A percentile compares a stretch with the other conserved stretches of the same genome.
Evolutionary conservation across 208 protist genomes (phyloP).

Genomic region (Crithidia expoeki): DNA sequence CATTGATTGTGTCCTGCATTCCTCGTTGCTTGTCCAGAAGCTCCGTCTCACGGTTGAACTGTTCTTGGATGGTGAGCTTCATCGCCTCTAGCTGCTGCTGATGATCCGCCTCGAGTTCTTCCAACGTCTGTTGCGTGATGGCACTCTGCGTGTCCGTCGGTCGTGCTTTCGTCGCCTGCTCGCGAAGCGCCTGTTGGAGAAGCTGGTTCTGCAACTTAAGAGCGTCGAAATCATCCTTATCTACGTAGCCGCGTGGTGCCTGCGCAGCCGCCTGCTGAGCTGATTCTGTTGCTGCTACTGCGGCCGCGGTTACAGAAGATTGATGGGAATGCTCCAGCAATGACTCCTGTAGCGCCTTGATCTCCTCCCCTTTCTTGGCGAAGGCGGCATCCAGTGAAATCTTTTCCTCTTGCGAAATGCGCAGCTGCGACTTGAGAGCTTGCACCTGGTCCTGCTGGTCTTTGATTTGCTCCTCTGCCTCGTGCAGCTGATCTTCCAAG

Average conservation of each 20-base stretch:
- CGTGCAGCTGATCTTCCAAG: conserved; percentile 29
- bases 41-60: conserved; percentile 52
- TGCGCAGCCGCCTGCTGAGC: background rate
- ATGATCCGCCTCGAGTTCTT: conserved; percentile 63
- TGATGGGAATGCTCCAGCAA: conserved; percentile 11
- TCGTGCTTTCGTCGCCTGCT: conserved; percentile 33
- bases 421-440: conserved; percentile 39
- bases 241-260: conserved; percentile 38
- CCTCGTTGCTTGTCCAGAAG: conserved; percentile 36
- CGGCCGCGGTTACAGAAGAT: background rate
- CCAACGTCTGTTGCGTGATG: conserved; percentile 47
- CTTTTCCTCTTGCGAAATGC: conserved; percentile 43
- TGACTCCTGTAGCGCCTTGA: conserved; percentile 42
- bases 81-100: conserved; percentile 69
- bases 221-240: conserved; percentile 66
- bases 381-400: conserved; percentile 29
- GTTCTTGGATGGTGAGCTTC: conserved; percentile 56
- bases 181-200: conserved; percentile 56
- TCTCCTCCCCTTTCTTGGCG: conserved; percentile 42
- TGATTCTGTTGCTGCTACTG: background rate
- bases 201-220: conserved; percentile 61
- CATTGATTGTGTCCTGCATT: conserved; percentile 45
- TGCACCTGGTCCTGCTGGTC: conserved; percentile 36
- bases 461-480: conserved; percentile 36
- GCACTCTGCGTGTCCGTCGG: conserved; percentile 32